These are phyloP conservation scores for Cynanchum wilfordii DNA, from an alignment of 257 asterid species.

Conservation along the genomic window DNA sequence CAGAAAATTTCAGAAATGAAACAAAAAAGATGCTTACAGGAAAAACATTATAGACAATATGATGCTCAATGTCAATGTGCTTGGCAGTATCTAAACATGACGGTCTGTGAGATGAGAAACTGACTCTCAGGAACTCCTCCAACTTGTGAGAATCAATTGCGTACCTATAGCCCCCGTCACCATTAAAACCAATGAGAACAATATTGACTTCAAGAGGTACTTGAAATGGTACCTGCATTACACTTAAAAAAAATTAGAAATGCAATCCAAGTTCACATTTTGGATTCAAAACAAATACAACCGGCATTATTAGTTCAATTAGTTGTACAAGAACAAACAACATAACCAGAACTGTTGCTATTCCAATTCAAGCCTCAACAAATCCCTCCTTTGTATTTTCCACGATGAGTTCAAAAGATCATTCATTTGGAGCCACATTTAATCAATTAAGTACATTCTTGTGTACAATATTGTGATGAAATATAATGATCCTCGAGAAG, in stretches of 20 bases:
- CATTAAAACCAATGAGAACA: slow-evolving; percentile 85
- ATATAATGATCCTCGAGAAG: not conserved
- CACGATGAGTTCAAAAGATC: not conserved
- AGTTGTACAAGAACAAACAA: not conserved
- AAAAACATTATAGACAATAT: slow-evolving; percentile 69
- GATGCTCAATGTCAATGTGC: slow-evolving; percentile 98
- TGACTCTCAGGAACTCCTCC: slow-evolving; percentile 83
- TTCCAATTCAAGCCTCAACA: not conserved
- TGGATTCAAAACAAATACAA: not conserved
- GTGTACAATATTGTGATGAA: not conserved
- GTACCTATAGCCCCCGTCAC: slow-evolving; percentile 92
- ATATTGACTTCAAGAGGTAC: slow-evolving; percentile 98
- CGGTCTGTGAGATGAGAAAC: slow-evolving; percentile 84
- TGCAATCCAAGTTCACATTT: not conserved
- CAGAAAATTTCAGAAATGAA: slow-evolving; percentile 9
- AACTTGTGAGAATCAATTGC: slow-evolving; percentile 67
- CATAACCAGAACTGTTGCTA: not conserved
- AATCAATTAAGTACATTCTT: not conserved
- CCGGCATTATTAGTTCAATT: not conserved
- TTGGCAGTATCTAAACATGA: slow-evolving; percentile 94
- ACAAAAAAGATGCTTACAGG: slow-evolving; percentile 52
- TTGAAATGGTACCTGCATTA: slow-evolving; percentile 90
- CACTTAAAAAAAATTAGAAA: slow-evolving; percentile 20
- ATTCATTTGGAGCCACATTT: not conserved
- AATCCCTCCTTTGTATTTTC: not conserved